Evolutionary conservation across 306 rosid species (phyloP), one percentile per base, ranked within the genome.

Genomic region (Vicia villosa): DNA sequence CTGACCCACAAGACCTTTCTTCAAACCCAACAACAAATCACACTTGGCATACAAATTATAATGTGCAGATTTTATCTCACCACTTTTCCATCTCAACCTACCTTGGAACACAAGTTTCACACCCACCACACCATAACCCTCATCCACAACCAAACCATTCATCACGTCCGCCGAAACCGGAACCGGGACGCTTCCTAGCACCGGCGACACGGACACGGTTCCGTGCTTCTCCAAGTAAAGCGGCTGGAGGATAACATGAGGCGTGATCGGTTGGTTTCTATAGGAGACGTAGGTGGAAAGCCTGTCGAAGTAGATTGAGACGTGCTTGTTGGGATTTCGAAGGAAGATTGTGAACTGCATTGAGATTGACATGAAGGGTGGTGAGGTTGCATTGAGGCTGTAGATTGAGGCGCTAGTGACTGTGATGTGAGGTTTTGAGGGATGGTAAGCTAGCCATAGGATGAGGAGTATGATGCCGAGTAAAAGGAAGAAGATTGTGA

Each of bases 391-490:
- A 73, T 92, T 92, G 82, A 92, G 87, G 37, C 82, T 83, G 60
- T 83, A 92, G 55, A 89, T 30, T 38, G 95, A 81, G 11, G 87
- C 94, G 0, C 84, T 80, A 41, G 81, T 64, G n/a, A 94, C 83
- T 5, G 64, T 68, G 86, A 94, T 84, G 10, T 51, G 81, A 0
- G 98, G 98, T 15, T 84, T 82, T 55, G 81, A 42, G 28, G 97
- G 96, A 4, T 87, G 90, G 83, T 91, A 91, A 67, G 92, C 86
- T 4, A 94, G 90, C 97, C 96, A 92, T 14, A 89, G 77, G 19
- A 81, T 61, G 24, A 89, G 87, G 63, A 68, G 38, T 5, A 81
- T 78, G 80, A 75, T 72, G 56, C 96, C 93, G 8, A 70, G 70
- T 22, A 89, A 0, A 47, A 89, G 84, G 79, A 92, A 82, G 71